A percentile compares a stretch with the other conserved stretches of the same genome.
Conservation (phyloP, 2,329 filamentous ascomycete species). For the Rhynchosporium secalis region DNA sequence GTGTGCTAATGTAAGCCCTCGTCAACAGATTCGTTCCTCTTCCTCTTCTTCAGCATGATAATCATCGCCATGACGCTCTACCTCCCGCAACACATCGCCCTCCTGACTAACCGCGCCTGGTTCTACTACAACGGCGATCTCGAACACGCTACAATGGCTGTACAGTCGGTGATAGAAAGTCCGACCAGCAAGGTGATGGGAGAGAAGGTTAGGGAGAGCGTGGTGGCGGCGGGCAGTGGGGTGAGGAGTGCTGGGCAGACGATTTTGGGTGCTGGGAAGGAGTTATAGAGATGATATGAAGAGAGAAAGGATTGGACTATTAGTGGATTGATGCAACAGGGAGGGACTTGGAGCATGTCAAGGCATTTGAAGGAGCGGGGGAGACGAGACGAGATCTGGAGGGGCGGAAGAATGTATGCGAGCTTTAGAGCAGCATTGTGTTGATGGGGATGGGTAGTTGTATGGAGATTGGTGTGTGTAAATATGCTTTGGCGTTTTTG, state of each 20-base stretch:
- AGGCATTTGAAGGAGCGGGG: background rate
- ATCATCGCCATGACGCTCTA: constrained; percentile 87
- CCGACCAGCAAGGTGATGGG: constrained; percentile 27
- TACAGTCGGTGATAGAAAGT: constrained; percentile 31
- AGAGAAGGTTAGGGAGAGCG: constrained; percentile 34
- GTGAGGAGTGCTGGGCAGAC: constrained; percentile 19
- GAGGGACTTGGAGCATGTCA: background rate
- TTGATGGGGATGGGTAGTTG: constrained; percentile 14
- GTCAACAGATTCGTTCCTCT: constrained; percentile 77
- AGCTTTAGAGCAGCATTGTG: constrained; percentile 1
- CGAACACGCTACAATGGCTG: constrained; percentile 46
- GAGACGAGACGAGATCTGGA: background rate
- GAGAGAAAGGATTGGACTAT: background rate
- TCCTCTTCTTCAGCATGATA: constrained; percentile 84
- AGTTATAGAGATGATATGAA: constrained; percentile 27
- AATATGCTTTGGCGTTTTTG: constrained; percentile 1
- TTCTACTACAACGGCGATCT: constrained; percentile 89
- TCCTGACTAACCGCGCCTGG: constrained; percentile 81
- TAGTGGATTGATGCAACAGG: background rate
- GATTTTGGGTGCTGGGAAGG: constrained; percentile 29
- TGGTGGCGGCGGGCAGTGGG: constrained; percentile 19
- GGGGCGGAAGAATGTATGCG: background rate
- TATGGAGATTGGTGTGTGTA: background rate
- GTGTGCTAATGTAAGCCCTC: background rate
- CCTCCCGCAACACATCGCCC: constrained; percentile 85